Evolutionary conservation across 1,284 basidiomycete species (phyloP).

Genomic region (Mrakiaceae sp.): DNA sequence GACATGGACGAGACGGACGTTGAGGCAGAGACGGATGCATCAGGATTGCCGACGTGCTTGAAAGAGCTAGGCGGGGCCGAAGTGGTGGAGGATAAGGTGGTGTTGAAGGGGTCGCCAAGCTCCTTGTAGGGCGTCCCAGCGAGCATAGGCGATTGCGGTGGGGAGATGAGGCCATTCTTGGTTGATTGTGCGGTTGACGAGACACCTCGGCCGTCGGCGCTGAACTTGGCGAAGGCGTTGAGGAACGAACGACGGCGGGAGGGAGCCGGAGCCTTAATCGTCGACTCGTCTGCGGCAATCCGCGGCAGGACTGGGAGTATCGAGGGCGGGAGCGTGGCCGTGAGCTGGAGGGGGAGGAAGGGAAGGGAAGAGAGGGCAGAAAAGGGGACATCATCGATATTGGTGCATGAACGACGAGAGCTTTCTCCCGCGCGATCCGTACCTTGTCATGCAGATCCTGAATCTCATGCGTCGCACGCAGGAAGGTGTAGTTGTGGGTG

Average conservation of each 20-base stretch:
- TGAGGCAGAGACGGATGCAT: constrained; percentile 33
- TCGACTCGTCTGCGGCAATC: background rate
- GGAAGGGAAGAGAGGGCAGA: constrained; percentile 46
- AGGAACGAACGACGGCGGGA: constrained; percentile 70
- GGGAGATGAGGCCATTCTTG: background rate
- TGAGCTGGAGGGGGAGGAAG: constrained; percentile 31
- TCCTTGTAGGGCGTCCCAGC: background rate
- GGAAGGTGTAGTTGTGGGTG: constrained; percentile 76
- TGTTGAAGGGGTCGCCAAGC: background rate
- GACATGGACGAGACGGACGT: constrained; percentile 46
- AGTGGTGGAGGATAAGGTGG: background rate
- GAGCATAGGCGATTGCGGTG: background rate
- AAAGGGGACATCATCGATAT: constrained; percentile 34
- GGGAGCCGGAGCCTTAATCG: constrained; percentile 30
- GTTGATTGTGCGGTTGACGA: background rate
- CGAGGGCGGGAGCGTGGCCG: background rate
- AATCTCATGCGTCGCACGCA: constrained; percentile 59
- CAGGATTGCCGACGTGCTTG: background rate
- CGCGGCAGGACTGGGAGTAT: background rate
- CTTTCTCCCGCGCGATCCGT: constrained; percentile 25
- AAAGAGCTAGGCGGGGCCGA: background rate
- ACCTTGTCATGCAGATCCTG: constrained; percentile 65
- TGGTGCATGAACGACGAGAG: constrained; percentile 21
- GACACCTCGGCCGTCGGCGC: background rate
- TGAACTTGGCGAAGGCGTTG: constrained; percentile 33